Percentiles rank a stretch among this genome's conserved stretches.
Conservation (phyloP, 345 rosid genomes). For the Salix koriyanagi region DNA sequence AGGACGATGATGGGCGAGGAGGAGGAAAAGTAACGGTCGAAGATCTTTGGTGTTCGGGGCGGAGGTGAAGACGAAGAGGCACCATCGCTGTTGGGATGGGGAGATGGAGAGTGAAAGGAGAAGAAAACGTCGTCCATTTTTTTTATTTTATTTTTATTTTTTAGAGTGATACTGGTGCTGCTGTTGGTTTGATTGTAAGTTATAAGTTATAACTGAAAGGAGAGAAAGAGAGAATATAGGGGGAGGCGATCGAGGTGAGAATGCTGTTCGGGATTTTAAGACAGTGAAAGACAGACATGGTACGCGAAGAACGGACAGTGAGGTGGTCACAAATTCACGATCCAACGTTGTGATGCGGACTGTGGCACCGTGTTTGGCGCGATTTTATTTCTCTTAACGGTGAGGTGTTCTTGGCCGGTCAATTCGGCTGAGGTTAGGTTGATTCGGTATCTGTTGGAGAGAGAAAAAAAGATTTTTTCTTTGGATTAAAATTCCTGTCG, state of each 20-base stretch:
- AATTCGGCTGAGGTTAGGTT: too few species aligned
- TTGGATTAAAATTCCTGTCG: too few species aligned
- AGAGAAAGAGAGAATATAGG: background rate
- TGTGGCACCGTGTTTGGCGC: too few species aligned
- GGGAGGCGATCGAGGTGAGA: background rate
- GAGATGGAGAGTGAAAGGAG: background rate
- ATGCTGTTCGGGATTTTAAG: background rate
- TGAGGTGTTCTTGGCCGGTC: too few species aligned
- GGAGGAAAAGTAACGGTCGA: conserved; percentile 56
- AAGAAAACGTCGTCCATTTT: conserved; percentile 8
- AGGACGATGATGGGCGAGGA: conserved; percentile 34
- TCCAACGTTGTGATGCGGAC: too few species aligned
- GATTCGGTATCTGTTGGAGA: too few species aligned
- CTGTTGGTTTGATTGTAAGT: background rate
- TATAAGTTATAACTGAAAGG: background rate
- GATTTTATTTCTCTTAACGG: too few species aligned
- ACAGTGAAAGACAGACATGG: background rate
- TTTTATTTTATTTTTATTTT: too few species aligned
- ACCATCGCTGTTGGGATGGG: background rate
- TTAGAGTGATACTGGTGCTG: background rate
- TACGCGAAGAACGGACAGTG: background rate
- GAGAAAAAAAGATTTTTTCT: too few species aligned
- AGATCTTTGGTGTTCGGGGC: conserved; percentile 44
- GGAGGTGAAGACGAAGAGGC: background rate
- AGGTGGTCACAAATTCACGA: background rate